phyloP scores from a whole-genome alignment of 2,329 filamentous ascomycete genomes.

The Fusarium hainanense region DNA sequence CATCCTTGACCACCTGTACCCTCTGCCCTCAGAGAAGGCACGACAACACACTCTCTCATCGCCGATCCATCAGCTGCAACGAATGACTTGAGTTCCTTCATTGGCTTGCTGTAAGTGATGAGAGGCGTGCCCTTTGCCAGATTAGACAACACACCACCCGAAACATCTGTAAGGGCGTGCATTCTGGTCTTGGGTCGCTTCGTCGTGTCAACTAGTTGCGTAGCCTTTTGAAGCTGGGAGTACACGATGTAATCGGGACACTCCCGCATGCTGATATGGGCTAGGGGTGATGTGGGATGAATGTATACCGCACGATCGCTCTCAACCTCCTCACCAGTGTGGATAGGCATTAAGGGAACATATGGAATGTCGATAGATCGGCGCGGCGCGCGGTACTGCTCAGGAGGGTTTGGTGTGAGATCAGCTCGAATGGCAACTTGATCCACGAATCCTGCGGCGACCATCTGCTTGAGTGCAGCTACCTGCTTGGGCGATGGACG shows the following conservation, averaged over 20 bases:
- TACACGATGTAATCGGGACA: slow-evolving; percentile 92
- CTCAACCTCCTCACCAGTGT: slow-evolving; percentile 54
- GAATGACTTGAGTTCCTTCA: slow-evolving; percentile 76
- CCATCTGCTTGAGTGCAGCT: slow-evolving; percentile 87
- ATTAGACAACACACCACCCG: slow-evolving; percentile 77
- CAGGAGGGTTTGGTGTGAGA: slow-evolving; percentile 78
- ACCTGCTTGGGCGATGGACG: slow-evolving; percentile 75
- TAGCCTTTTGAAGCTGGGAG: slow-evolving; percentile 80
- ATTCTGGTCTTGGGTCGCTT: slow-evolving; percentile 81
- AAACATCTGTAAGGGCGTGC: slow-evolving; percentile 85
- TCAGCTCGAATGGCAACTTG: slow-evolving; percentile 94
- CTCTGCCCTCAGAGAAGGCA: slow-evolving; percentile 79
- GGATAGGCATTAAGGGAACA: slow-evolving; percentile 80
- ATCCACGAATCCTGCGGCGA: slow-evolving; percentile 92
- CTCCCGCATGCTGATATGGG: slow-evolving; percentile 74
- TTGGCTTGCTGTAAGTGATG: slow-evolving; percentile 86
- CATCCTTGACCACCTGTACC: slow-evolving; percentile 76
- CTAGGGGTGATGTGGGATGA: slow-evolving; percentile 85
- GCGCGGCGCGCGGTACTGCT: slow-evolving; percentile 74
- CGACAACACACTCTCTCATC: slow-evolving; percentile 82
- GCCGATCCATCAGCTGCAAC: slow-evolving; percentile 48
- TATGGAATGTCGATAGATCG: slow-evolving; percentile 95
- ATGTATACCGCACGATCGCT: slow-evolving; percentile 81
- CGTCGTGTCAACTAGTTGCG: slow-evolving; percentile 60
- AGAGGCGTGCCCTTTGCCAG: slow-evolving; percentile 88